Evolutionary conservation across 805 yeast genomes (phyloP).

Genomic region (Lachancea nothofagi): DNA sequence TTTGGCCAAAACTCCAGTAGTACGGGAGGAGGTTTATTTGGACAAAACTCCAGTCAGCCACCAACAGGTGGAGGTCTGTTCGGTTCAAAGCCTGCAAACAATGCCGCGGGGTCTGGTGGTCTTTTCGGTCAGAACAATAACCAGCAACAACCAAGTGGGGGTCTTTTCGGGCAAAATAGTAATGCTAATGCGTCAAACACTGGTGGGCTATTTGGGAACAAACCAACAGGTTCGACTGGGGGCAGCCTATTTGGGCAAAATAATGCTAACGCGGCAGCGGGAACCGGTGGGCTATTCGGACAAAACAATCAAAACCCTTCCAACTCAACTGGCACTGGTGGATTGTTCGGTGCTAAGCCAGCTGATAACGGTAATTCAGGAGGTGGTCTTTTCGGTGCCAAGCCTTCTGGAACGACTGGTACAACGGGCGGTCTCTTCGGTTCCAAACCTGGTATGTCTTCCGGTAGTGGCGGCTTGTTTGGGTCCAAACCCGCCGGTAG

Average conservation of each 20-base stretch:
- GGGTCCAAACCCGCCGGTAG: slow-evolving; percentile 31
- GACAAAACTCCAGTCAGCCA: slow-evolving; percentile 25
- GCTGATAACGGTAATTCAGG: slow-evolving; percentile 22
- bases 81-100: slow-evolving; percentile 36
- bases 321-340: slow-evolving; percentile 31
- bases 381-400: slow-evolving; percentile 28
- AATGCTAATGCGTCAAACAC: slow-evolving; percentile 19
- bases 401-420: slow-evolving; percentile 16
- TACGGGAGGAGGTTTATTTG: slow-evolving; percentile 33
- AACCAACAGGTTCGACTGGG: slow-evolving; percentile 21
- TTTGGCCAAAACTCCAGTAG: slow-evolving; percentile 16
- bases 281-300: slow-evolving; percentile 22
- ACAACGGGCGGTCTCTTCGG: slow-evolving; percentile 39
- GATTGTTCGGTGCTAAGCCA: slow-evolving; percentile 45
- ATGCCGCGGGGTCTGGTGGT: slow-evolving; percentile 22
- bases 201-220: slow-evolving; percentile 34
- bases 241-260: slow-evolving; percentile 28
- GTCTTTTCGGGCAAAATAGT: slow-evolving; percentile 39
- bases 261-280: slow-evolving; percentile 20
- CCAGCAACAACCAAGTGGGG: slow-evolving; percentile 22
- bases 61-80: slow-evolving; percentile 34
- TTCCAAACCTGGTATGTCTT: slow-evolving; percentile 28
- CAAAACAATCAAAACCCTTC: slow-evolving; percentile 23
- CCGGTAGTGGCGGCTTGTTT: slow-evolving; percentile 36
- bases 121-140: slow-evolving; percentile 36